Evolutionary conservation across 1,139 yeast species (phyloP).

Genomic region (Magnusiomyces sp.): DNA sequence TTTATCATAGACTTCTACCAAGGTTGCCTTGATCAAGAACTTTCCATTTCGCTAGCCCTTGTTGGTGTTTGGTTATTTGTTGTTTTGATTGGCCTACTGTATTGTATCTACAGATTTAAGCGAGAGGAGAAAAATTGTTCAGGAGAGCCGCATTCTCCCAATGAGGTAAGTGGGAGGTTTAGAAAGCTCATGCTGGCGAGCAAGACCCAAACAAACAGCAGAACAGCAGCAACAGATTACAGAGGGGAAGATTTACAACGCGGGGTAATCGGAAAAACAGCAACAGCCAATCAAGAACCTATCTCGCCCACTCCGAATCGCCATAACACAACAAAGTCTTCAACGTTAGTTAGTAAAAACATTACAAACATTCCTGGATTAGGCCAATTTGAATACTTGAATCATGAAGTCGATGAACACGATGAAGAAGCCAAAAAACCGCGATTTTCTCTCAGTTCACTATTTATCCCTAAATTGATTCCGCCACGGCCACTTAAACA

Average conservation of each 20-base stretch:
- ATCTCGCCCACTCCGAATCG: no score
- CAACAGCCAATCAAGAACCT: no score
- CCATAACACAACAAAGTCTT: neutral
- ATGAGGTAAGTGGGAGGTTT: no score
- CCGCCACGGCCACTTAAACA: conserved; percentile 2
- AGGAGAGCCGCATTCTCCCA: no score
- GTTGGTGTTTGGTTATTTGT: conserved; percentile 21
- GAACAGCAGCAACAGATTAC: no score
- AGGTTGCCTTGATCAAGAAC: conserved; percentile 18
- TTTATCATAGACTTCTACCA: conserved; percentile 18
- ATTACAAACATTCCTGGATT: neutral
- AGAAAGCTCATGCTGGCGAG: no score
- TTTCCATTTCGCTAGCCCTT: conserved; percentile 20
- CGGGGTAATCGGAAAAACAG: no score
- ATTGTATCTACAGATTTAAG: no score
- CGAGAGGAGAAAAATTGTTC: no score
- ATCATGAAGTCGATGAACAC: neutral
- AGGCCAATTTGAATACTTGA: neutral
- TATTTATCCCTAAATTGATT: neutral
- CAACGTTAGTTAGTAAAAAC: neutral
- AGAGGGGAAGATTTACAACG: no score
- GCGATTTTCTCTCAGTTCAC: neutral
- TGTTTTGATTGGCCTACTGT: conserved; percentile 18
- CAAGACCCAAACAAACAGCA: no score
- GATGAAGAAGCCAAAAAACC: neutral